phyloP scores from a whole-genome alignment of 306 rosid species.

The Prunus fruticosa region DNA sequence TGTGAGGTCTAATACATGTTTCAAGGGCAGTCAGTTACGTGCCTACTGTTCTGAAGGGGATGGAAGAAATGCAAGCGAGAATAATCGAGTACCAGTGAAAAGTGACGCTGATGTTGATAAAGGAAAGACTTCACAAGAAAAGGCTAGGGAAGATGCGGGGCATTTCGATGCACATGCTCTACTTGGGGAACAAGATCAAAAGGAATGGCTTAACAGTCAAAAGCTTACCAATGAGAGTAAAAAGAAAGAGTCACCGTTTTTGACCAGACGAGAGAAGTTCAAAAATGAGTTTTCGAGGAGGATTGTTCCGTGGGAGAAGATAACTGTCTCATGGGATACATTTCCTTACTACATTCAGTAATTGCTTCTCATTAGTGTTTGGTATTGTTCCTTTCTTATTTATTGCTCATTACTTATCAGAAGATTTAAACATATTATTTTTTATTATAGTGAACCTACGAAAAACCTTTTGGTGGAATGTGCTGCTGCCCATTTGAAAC shows the following conservation, averaged over 20 bases:
- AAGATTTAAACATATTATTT: not conserved
- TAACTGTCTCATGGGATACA: slow-evolving; percentile 82
- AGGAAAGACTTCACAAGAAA: slow-evolving; percentile 42
- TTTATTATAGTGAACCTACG: slow-evolving; percentile 56
- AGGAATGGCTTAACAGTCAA: slow-evolving; percentile 82
- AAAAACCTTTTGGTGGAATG: slow-evolving; percentile 85
- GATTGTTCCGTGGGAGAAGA: slow-evolving; percentile 92
- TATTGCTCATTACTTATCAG: not conserved
- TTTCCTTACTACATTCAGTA: slow-evolving; percentile 91
- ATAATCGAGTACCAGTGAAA: slow-evolving; percentile 54
- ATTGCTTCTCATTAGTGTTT: slow-evolving; percentile 24
- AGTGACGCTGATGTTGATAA: slow-evolving; percentile 49
- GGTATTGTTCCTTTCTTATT: slow-evolving; percentile 7
- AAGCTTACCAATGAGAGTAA: slow-evolving; percentile 65
- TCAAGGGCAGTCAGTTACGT: slow-evolving; percentile 43
- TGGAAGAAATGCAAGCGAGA: slow-evolving; percentile 82
- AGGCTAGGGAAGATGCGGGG: slow-evolving; percentile 42
- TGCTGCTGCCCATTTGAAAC: slow-evolving; percentile 81
- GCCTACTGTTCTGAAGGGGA: slow-evolving; percentile 79
- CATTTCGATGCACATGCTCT: slow-evolving; percentile 55
- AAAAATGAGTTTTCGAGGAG: slow-evolving; percentile 78
- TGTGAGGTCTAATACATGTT: slow-evolving; percentile 29
- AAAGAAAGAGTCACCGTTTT: slow-evolving; percentile 72
- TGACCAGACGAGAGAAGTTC: slow-evolving; percentile 70
- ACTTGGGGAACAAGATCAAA: slow-evolving; percentile 83